Base-by-base conservation (phyloP, 177 flowering plant genomes). In the Vitis hybrid region DNA sequence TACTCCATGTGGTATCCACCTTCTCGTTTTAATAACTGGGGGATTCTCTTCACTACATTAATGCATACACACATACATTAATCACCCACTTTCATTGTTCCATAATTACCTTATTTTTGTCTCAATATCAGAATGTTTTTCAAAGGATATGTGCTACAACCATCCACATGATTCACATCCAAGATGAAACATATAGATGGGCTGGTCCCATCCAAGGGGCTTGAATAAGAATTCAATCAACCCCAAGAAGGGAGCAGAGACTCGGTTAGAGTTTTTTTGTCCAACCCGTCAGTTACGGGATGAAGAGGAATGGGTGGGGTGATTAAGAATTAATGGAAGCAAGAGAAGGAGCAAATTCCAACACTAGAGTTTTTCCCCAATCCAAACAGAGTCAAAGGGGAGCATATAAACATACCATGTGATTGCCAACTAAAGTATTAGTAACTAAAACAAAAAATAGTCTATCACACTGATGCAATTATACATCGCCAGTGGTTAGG, bases 401-500 rank as follows among this genome's bases (percentile, higher is more conserved):
- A 72, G 69, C 68, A 67, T 66, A 62, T 64, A 69, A 78, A 71
- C 81, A 78, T 62, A 15, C 77, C 88, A 85, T 80, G 88, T 85
- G 88, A 78, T 29, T 72, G 78, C 82, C 83, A 79, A 77, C 82
- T 70, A 75, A 26, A 67, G 70, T 58, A 8, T 67, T 65, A 26
- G 61, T 45, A 29, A 67, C 59, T 56, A 31, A 15, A 63, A 5
- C 19, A 26, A 45, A 12, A 22, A 57, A 59, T 67, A 45, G 14
- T 15, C 26, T n/a, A 21, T 61, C 29, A 56, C 64, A 62, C 52
- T 56, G 51, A 11, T 9, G 53, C 53, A 51, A 61, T 69, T 50
- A 51, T 16, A 56, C 18, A 71, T 68, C 5, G 55, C n/a, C 18
- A 19, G 52, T 70, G 62, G 62, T 3, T 48, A 60, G 58, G 62